These are phyloP conservation scores for Geranomyces michiganensis DNA, from an alignment of 192 early-diverging fungal genomes.

Conservation along the genomic window DNA sequence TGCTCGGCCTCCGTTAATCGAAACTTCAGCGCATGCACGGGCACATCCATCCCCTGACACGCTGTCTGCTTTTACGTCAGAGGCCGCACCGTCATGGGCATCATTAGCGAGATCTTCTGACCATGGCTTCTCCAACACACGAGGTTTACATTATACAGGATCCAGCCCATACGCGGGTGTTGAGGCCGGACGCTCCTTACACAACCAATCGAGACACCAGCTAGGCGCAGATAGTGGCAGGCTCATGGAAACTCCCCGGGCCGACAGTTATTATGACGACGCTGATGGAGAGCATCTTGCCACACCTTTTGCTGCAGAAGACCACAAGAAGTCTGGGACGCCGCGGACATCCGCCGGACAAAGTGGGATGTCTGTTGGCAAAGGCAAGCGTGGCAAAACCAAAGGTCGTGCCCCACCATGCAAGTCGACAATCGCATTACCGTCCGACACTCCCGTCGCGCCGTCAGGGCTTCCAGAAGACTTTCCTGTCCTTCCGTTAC, in stretches of 20 bases:
- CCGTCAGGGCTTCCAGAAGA: constrained; percentile 1
- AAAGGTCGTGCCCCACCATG: background rate
- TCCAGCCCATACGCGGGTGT: too few species aligned
- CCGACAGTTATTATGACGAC: too few species aligned
- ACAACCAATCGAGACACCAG: too few species aligned
- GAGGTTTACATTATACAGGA: background rate
- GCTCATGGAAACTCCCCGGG: too few species aligned
- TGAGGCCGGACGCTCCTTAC: too few species aligned
- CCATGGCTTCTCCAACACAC: background rate
- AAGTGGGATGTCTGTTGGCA: too few species aligned
- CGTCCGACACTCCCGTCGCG: background rate
- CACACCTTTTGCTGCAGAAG: too few species aligned
- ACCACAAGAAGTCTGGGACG: too few species aligned
- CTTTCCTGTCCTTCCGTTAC: background rate
- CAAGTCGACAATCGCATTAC: constrained; percentile 1
- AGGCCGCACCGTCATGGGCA: background rate
- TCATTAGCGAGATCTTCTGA: background rate
- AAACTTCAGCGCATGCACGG: background rate
- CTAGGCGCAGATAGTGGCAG: too few species aligned
- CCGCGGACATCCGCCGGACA: too few species aligned
- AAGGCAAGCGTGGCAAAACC: too few species aligned
- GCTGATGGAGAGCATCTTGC: too few species aligned
- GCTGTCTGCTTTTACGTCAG: background rate
- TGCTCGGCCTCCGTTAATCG: background rate
- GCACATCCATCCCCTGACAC: background rate